Conservation (phyloP, 805 yeast species). For the Danielia reshetovae region DNA sequence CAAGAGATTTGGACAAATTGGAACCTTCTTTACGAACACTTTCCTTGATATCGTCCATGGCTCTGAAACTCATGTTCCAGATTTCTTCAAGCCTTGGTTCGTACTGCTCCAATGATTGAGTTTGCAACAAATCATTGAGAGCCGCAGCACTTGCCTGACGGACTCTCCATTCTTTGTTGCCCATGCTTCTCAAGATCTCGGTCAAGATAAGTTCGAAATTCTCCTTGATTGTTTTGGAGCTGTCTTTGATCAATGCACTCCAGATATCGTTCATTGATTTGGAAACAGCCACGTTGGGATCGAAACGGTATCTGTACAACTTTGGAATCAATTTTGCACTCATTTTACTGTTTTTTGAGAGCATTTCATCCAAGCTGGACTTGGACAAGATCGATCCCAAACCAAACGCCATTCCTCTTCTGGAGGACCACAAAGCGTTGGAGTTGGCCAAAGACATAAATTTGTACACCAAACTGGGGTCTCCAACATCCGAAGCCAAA, state of each 20-base stretch:
- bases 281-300: conserved; percentile 73
- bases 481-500: conserved; percentile 92
- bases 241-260: conserved; percentile 63
- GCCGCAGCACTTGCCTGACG: conserved; percentile 84
- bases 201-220: conserved; percentile 57
- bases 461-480: conserved; percentile 88
- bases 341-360: conserved; percentile 50
- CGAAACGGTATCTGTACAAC: conserved; percentile 78
- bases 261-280: conserved; percentile 87
- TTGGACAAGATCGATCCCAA: conserved; percentile 81
- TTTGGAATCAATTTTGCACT: conserved; percentile 71
- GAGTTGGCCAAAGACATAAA: conserved; percentile 90
- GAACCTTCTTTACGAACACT: conserved; percentile 83
- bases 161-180: conserved; percentile 86
- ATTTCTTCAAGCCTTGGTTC: conserved; percentile 55
- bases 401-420: conserved; percentile 94
- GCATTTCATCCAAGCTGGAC: conserved; percentile 61
- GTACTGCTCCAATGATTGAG: conserved; percentile 52
- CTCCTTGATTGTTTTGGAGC: conserved; percentile 48
- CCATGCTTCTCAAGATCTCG: conserved; percentile 67
- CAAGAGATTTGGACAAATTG: conserved; percentile 60
- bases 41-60: conserved; percentile 91
- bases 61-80: conserved; percentile 86
- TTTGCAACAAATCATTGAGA: conserved; percentile 61
- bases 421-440: conserved; percentile 86